A percentile compares a stretch with the other conserved stretches of the same genome.
These are phyloP conservation scores for Craterostigma plantagineum DNA, from an alignment of 257 asterid genomes.

Conservation along the genomic window DNA sequence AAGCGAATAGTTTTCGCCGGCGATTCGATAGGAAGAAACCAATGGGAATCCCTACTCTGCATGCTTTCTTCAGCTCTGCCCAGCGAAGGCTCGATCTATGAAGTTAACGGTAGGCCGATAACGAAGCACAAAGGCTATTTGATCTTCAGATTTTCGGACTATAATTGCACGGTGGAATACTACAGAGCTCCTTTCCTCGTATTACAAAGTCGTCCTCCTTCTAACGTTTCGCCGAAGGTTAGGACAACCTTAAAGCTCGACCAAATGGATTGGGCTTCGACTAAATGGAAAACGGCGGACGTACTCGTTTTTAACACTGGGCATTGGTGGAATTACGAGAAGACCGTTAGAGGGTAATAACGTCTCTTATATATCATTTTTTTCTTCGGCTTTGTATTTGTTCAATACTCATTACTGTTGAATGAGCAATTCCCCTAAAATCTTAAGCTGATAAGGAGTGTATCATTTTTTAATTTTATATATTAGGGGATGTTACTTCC, in stretches of 20 bases:
- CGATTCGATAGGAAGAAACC: conserved; percentile 98
- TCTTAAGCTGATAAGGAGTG: too few species aligned
- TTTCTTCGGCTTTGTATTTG: neutral
- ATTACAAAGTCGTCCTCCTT: conserved; percentile 75
- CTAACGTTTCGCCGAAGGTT: conserved; percentile 19
- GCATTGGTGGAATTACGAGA: conserved; percentile 88
- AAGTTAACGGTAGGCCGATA: conserved; percentile 80
- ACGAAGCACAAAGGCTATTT: conserved; percentile 85
- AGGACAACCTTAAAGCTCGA: conserved; percentile 63
- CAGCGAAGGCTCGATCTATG: conserved; percentile 38
- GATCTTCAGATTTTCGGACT: conserved; percentile 57
- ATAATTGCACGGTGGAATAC: conserved; percentile 80
- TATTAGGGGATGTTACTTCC: conserved; percentile 87
- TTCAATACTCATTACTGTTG: too few species aligned
- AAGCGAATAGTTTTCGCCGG: conserved; percentile 77
- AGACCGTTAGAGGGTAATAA: conserved; percentile 75
- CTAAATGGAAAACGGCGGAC: conserved; percentile 67
- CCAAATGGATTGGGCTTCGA: conserved; percentile 69
- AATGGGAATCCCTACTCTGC: conserved; percentile 95
- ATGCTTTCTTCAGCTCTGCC: conserved; percentile 61
- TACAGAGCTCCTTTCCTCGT: conserved; percentile 83
- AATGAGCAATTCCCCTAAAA: too few species aligned
- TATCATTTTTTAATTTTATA: too few species aligned
- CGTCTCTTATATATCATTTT: conserved; percentile 1
- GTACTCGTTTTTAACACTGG: conserved; percentile 60